These are phyloP conservation scores for Aspergillus incahuasiensis DNA, from an alignment of 495 filamentous ascomycete species.

Conservation along the genomic window DNA sequence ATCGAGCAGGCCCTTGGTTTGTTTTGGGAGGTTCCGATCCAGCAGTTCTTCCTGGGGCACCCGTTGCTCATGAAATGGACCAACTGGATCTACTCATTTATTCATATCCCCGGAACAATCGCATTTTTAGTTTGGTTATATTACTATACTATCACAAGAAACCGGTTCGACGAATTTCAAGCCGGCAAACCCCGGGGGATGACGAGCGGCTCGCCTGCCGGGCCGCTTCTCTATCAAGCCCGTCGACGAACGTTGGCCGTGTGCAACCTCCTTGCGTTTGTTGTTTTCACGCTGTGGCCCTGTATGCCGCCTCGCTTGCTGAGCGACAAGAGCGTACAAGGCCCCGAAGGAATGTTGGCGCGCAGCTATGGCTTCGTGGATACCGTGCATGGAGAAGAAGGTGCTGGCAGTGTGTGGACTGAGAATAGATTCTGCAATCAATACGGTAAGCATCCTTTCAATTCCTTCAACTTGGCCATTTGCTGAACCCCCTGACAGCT, in stretches of 20 bases:
- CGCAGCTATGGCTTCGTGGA: conserved; percentile 67
- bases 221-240: conserved; percentile 53
- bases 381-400: conserved; percentile 64
- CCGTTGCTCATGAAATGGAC: conserved; percentile 41
- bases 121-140: conserved; percentile 63
- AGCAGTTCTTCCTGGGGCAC: conserved; percentile 49
- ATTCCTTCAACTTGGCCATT: background rate
- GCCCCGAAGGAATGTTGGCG: conserved; percentile 41
- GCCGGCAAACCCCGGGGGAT: conserved; percentile 31
- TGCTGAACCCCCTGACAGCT: conserved; percentile 34
- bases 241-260: conserved; percentile 66
- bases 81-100: conserved; percentile 72
- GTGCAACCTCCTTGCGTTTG: conserved; percentile 72
- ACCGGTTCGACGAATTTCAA: conserved; percentile 34
- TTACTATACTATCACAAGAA: conserved; percentile 58
- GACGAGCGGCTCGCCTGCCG: conserved; percentile 37
- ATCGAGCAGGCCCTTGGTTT: conserved; percentile 51
- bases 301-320: conserved; percentile 78
- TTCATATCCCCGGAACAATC: conserved; percentile 78
- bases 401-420: conserved; percentile 65
- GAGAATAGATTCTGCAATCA: conserved; percentile 66
- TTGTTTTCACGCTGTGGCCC: conserved; percentile 72
- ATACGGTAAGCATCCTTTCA: conserved; percentile 40
- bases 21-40: conserved; percentile 53
- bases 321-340: conserved; percentile 43